phyloP scores from a whole-genome alignment of 495 filamentous ascomycete genomes.

The Friedmanniomyces endolithicus region DNA sequence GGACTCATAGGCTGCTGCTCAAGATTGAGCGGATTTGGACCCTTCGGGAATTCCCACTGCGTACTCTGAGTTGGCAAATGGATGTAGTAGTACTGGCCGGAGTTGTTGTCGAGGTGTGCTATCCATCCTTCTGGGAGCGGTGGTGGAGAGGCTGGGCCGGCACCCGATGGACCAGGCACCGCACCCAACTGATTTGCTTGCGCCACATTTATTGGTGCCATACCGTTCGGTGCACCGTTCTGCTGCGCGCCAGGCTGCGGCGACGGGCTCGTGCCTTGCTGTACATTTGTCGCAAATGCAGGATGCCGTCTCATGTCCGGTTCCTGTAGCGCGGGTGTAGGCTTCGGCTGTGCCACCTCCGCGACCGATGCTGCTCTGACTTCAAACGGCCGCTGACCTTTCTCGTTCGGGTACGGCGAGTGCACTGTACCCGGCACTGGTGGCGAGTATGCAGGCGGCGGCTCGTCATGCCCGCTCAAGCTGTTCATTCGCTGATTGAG shows the following conservation, averaged over 20 bases:
- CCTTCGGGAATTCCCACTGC: conserved; percentile 97
- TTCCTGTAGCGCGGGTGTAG: conserved; percentile 25
- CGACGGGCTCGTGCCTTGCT: neutral
- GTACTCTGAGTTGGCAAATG: conserved; percentile 91
- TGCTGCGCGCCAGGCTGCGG: conserved; percentile 26
- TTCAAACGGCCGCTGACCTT: conserved; percentile 29
- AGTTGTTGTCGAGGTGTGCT: conserved; percentile 85
- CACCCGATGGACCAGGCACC: conserved; percentile 37
- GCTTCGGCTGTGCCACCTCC: neutral
- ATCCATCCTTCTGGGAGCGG: conserved; percentile 97
- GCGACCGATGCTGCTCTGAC: conserved; percentile 39
- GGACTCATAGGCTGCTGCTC: conserved; percentile 72
- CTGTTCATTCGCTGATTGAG: conserved; percentile 64
- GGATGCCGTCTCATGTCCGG: conserved; percentile 55
- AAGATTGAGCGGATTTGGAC: conserved; percentile 63
- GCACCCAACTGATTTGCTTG: conserved; percentile 14
- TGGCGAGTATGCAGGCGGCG: conserved; percentile 85
- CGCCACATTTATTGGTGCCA: conserved; percentile 12
- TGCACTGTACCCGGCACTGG: conserved; percentile 28
- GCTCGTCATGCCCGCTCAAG: conserved; percentile 51
- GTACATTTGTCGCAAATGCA: conserved; percentile 53
- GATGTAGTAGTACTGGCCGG: conserved; percentile 98
- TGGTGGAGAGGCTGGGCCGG: conserved; percentile 68
- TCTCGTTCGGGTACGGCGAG: conserved; percentile 60
- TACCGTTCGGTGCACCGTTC: conserved; percentile 20